Base-by-base conservation (phyloP, 1,284 basidiomycete species). In the Heliocybe sulcata region DNA sequence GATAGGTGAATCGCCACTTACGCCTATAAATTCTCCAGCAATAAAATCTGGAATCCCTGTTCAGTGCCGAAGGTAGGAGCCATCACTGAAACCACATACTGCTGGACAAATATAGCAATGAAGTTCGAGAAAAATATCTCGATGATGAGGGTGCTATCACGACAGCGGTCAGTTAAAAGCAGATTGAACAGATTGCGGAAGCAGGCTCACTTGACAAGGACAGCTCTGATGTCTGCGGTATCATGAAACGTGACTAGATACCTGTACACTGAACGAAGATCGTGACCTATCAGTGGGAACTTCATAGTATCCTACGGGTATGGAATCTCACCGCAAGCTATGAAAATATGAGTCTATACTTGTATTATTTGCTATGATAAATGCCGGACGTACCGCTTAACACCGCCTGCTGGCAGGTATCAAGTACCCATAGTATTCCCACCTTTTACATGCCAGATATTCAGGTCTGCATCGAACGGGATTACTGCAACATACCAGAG, bases 71-170 rank as follows among this genome's bases (percentile, higher is more conserved):
- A 42, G 38, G n/a, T n/a, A n/a, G n/a, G n/a, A n/a, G n/a, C n/a
- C n/a, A n/a, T n/a, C 19, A 42, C 12, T n/a, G 38, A 42, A 16
- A 20, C 38, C 8, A 42, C 38, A 16, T 42, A 42, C 38, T 42
- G 57, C 54, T 63, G 61, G 6, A 61, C 60, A 16, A 58, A 11
- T 11, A 61, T 58, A 16, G 61, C 57, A 54, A 63, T 61, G 10
- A 56, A 57, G 50, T 57, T 60, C 31, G 60, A 60, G 56, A 63
- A 63, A 50, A 59, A 63, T 29, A 63, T 47, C 53, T 63, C 59
- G 16, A 60, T 54, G 47, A 63, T 57, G 51, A 63, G 58, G 12
- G 59, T 59, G 22, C 61, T 63, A 42, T 16, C 8, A 14, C 20
- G 29, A 31, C 12, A 31, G n/a, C n/a, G n/a, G n/a, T n/a, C n/a